phyloP scores from a whole-genome alignment of 106 monocot species.

The Phalaenopsis equestris region DNA sequence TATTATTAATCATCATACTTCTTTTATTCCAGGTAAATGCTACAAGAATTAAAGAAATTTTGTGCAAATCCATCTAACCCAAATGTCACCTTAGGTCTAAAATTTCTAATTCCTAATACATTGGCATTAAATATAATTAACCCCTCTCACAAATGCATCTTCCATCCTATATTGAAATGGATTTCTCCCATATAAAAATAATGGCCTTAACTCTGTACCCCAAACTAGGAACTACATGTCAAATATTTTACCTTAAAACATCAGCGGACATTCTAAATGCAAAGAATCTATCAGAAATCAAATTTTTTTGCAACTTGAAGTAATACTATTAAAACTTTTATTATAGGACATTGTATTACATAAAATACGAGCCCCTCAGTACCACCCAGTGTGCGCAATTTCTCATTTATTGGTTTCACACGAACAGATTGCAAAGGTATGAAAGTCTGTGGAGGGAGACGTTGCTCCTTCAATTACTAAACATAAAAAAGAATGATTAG shows the following conservation, averaged over 20 bases:
- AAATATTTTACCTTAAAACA: background rate
- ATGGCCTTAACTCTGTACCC: background rate
- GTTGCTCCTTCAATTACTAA: constrained; percentile 97
- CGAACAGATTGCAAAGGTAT: constrained; percentile 92
- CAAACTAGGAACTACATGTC: background rate
- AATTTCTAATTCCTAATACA: background rate
- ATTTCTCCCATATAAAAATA: background rate
- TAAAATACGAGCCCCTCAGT: constrained; percentile 83
- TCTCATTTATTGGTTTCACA: constrained; percentile 84
- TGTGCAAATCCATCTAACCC: too few relatives aligned
- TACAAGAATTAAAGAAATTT: too few relatives aligned
- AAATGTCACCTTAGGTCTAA: background rate
- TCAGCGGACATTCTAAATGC: background rate
- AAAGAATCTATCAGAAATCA: background rate
- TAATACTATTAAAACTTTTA: background rate
- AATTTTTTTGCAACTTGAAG: background rate
- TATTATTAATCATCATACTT: too few relatives aligned
- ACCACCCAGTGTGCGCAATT: constrained; percentile 75
- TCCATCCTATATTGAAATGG: background rate
- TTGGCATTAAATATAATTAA: background rate
- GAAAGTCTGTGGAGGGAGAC: constrained; percentile 87
- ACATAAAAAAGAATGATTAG: constrained; percentile 5
- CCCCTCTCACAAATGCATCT: background rate
- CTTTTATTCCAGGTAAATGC: too few relatives aligned
- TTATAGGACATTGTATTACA: constrained; percentile 95